A percentile compares a stretch with the other conserved stretches of the same genome.
Conservation (phyloP, 345 rosid species). For the Hypericum perforatum region DNA sequence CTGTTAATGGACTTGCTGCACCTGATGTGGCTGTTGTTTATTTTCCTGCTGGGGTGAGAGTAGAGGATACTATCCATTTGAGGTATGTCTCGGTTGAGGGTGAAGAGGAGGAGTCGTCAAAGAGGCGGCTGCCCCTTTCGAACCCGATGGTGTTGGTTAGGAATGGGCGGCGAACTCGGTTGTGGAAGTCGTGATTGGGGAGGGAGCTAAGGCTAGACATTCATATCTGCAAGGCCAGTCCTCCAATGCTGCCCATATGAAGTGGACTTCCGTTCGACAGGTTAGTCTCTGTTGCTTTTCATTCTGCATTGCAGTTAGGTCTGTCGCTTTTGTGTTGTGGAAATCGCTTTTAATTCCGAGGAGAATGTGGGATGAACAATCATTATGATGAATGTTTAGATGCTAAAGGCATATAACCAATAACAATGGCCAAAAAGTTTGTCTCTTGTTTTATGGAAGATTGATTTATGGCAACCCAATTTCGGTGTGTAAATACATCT, state of each 20-base stretch:
- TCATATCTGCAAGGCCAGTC: constrained; percentile 85
- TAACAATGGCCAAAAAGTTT: too few relatives aligned
- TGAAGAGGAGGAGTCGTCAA: constrained; percentile 43
- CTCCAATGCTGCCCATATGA: constrained; percentile 57
- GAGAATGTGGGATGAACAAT: not conserved
- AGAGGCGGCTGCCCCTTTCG: constrained; percentile 58
- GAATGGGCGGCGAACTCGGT: too few relatives aligned
- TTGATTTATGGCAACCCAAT: too few relatives aligned
- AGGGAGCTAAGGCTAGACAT: constrained; percentile 63
- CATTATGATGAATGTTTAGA: not conserved
- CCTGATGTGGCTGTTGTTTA: constrained; percentile 76
- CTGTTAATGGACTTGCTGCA: constrained; percentile 78
- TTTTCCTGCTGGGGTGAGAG: constrained; percentile 69
- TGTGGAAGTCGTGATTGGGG: constrained; percentile 24
- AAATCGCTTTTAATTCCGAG: not conserved
- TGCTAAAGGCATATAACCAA: too few relatives aligned
- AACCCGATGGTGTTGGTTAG: constrained; percentile 87
- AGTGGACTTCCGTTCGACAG: constrained; percentile 87
- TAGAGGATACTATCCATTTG: constrained; percentile 54
- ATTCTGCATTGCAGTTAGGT: not conserved
- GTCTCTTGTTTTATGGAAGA: too few relatives aligned
- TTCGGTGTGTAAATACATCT: too few relatives aligned
- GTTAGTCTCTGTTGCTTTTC: constrained; percentile 24
- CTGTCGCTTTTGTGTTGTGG: not conserved
- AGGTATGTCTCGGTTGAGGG: constrained; percentile 62